Base-by-base conservation (phyloP, 2,329 filamentous ascomycete genomes). In the Beauveria asiatica region DNA sequence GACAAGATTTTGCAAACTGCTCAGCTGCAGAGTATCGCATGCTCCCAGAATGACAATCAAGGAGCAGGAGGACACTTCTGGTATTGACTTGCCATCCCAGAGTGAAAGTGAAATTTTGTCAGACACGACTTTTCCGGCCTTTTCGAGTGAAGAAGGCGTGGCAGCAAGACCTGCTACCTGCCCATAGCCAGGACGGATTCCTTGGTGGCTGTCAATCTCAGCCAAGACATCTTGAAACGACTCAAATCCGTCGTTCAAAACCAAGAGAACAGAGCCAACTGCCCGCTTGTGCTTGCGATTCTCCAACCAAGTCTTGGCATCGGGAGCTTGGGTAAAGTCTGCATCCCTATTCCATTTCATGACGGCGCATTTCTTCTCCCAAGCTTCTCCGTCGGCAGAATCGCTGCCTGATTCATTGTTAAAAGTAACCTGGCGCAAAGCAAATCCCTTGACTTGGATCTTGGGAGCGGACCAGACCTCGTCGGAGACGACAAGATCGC, bases 351-450 rank as follows among this genome's bases (percentile, higher is more conserved):
- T 44, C 42, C 42, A 44, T 44, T 44, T 44, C 1, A 44, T 7
- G 42, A 44, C 42, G 42, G 42, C 42, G 42, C 42, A 44, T 19
- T 21, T 44, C 42, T 44, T 44, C 42, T 44, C 42, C 42, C 10
- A 11, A 21, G 42, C 42, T 9, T 44, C 42, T 44, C 42, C 9
- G 42, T 44, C 42, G 42, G 42, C 42, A 44, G 42, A 8, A 44
- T 44, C 21, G 17, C 48, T 21, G 23, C 21, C 45, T 17, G 46
- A 51, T 25, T 19, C 39, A 37, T 39, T 30, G 16, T 25, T 44
- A 11, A 53, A n/a, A 6, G 62, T 63, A 1, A 64, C 63, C 25
- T 64, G 60, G 3, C 63, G 52, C 45, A 64, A 23, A 1, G 62
- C 60, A 27, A 64, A 63, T 6, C 57, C 50, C 11, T 53, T 59